Evolutionary conservation across 441 rosid genomes (phyloP), one percentile per base, ranked within the genome.

Genomic region (Jatropha podagrica): DNA sequence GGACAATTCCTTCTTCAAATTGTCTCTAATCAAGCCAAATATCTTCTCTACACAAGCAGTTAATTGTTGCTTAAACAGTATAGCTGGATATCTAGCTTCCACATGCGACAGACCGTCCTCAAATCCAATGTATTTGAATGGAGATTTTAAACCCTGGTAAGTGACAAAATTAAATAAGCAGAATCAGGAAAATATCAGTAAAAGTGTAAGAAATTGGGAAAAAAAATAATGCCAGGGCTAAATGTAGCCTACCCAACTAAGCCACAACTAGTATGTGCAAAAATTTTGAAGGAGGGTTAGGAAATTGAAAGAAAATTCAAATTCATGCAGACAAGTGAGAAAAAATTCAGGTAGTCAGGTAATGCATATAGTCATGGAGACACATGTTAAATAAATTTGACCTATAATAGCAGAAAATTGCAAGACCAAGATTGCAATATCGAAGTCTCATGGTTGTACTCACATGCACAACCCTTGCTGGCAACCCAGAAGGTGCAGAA

Each of bases 31-130:
- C 85, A 96, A 81, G 74, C 99, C 99, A 87, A 94, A 96, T 20
- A 96, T 92, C 90, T 96, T 96, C 89, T 96, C 99, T 64, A 96
- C 98, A 79, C 98, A 94, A 78, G 99, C 96, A 54, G 98, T 96
- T 68, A 96, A 81, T 76, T 96, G 99, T 83, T 96, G 99, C 80
- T 96, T 96, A 75, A 96, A 96, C 72, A 96, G 82, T 71, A 94
- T 87, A 27, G 97, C 98, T 40, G 99, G 99, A 81, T 89, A 96
- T 88, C 97, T 91, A 76, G 99, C 98, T 83, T 96, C 99, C 77
- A 92, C 82, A 76, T 90, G 97, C 13, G 93, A 83, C 65, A 81
- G 65, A 64, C 95, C 90, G 87, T 89, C 95, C 11, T 92, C 99
- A 78, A 81, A 81, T 77, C 92, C 97, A 69, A 80, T 86, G 78